Evolutionary conservation across 345 rosid species (phyloP), one percentile per base, ranked within the genome.

Genomic region (Salix caprea): DNA sequence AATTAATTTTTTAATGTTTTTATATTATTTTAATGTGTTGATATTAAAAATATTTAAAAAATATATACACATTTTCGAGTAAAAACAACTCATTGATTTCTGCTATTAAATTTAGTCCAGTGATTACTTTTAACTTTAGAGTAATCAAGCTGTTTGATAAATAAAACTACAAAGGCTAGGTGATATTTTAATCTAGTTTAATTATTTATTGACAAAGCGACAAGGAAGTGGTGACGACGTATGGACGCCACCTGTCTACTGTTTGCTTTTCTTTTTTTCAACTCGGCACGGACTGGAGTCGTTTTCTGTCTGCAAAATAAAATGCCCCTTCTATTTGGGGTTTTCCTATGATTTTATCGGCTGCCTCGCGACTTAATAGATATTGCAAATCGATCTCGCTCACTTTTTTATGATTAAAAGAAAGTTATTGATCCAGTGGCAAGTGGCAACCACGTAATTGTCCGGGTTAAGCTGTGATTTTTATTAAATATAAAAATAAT

Each of bases 191-290:
- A n/a, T n/a, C 28, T n/a, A 23, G 28, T 8, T n/a, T 71, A 24
- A 46, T 65, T 75, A 86, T 86, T 83, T 76, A 83, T 83, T 74
- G 36, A 60, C 86, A 54, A 77, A 50, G 19, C 66, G 52, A 81
- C 86, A 86, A 83, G 62, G 24, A 15, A 70, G 70, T 77, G 46
- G 24, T 34, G 74, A 70, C 74, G 37, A 48, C 5, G 37, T 39
- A 71, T 50, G 42, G 21, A 24, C 44, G 77, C 42, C 69, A 54
- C 70, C 36, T 54, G 77, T 54, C 65, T 26, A 73, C 10, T 52
- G 34, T 24, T 36, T 23, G 1, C 23, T 13, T 13, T 8, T 30
- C 56, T 19, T 40, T 46, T 26, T 21, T 9, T 9, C 39, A 39
- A 13, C 24, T 5, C 48, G 40, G 26, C 26, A 2, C 62, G 62